Evolutionary conservation across 805 yeast genomes (phyloP), one percentile per base, ranked within the genome.

Genomic region (Cyberlindnera nakhonratchasimensis): DNA sequence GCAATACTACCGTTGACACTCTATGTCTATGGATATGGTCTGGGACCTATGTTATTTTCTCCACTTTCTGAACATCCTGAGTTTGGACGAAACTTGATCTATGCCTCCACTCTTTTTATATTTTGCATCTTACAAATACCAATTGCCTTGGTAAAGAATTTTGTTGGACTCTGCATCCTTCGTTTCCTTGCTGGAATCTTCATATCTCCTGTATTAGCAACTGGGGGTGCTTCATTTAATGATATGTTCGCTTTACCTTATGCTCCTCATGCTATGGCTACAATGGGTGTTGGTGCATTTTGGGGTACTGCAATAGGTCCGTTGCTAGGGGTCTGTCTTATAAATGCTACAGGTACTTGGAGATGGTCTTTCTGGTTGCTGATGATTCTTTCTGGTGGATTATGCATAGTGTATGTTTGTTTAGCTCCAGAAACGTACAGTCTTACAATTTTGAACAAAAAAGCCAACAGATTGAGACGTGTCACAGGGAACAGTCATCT

Each of bases 271-370:
- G 72, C 73, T 3, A 60, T 79, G 38, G 74, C 74, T 8, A 44
- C 65, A 6, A 79, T 83, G 82, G 65, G 78, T 16, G 51, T 72
- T 22, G 79, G 75, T 39, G 75, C 79, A 1, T 74, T 73, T 31
- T 62, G 70, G 37, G 84, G 82, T 10, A 82, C 82, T 1, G 65
- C 71, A 10, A 31, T 74, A 17, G 83, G 81, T 11, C 85, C 85
- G 1, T 52, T 80, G 6, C 53, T 79, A 31, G 83, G 84, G 30
- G 73, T 79, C 8, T 69, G 71, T 5, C 61, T 79, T 54, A 62
- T 65, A 4, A 70, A 63, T n/a, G 18, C 24, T 7, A 69, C 69
- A 4, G 66, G 75, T 47, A 60, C 55, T 48, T 75, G 80, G 79
- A 68, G 79, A 54, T 76, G 74, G 72, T 59, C 72, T 9, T 75